phyloP scores from a whole-genome alignment of 2,329 filamentous ascomycete species.

The Neofusicoccum sp. region DNA sequence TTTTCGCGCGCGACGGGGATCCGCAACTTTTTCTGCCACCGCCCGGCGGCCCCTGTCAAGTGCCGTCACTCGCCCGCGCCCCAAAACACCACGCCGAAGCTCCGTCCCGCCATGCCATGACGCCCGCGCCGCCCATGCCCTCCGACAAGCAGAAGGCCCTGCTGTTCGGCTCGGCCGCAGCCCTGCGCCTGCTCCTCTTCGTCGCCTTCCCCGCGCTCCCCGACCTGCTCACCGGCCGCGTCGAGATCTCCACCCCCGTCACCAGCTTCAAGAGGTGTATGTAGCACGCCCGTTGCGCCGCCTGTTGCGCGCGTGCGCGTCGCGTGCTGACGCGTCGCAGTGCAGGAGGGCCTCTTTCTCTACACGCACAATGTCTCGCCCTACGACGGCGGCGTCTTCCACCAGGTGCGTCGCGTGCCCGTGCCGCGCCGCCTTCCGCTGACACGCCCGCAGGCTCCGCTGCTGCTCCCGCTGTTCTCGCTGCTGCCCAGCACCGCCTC shows the following conservation, averaged over 20 bases:
- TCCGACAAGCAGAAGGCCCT: constrained; percentile 60
- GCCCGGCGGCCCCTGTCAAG: constrained; percentile 1
- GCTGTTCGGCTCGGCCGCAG: constrained; percentile 73
- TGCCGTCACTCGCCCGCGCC: not conserved
- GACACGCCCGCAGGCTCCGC: constrained; percentile 64
- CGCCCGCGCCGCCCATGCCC: constrained; percentile 41
- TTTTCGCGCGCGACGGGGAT: not conserved
- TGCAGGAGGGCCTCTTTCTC: constrained; percentile 94
- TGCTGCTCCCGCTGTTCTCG: constrained; percentile 88
- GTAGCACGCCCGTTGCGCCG: constrained; percentile 31
- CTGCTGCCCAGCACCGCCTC: constrained; percentile 70
- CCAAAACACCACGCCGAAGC: constrained; percentile 13
- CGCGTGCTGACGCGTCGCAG: constrained; percentile 45
- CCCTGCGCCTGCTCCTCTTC: constrained; percentile 77
- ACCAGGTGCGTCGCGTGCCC: constrained; percentile 51
- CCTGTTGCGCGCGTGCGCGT: not conserved
- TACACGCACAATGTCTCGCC: constrained; percentile 96
- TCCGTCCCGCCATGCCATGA: constrained; percentile 4
- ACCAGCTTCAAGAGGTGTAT: constrained; percentile 96
- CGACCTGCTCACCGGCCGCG: constrained; percentile 80
- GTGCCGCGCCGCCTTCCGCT: not conserved
- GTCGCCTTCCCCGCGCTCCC: constrained; percentile 78
- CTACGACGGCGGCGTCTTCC: constrained; percentile 87
- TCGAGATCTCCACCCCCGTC: constrained; percentile 94
- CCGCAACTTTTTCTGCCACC: constrained; percentile 17